Base-by-base conservation (phyloP, 1,284 basidiomycete species). In the Leccinum laetum region DNA sequence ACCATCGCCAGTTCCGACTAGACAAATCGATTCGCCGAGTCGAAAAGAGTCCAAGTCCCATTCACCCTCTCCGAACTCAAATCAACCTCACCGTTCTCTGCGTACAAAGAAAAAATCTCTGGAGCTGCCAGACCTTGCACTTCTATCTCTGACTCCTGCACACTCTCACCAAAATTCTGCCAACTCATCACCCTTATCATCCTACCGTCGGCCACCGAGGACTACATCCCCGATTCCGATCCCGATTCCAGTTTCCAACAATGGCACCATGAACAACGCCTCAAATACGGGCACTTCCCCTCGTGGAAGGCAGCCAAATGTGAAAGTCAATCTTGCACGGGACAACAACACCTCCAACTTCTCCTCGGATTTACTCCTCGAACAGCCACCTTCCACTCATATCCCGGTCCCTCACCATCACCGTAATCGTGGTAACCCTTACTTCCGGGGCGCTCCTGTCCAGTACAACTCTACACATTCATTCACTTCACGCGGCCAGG, bases 121-220 rank as follows among this genome's bases (percentile, higher is more conserved):
- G 46, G 90, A 93, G 74, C 82, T 93, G 53, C 91, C 91, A 64
- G 91, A 92, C 80, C 86, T 93, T 70, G 88, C 87, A 35, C 83
- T 83, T 62, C 81, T 89, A 64, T 81, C 85, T n/a, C 72, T 86
- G 68, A 83, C 84, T 35, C 81, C 84, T 58, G 77, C 81, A 37
- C 73, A 79, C 58, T 79, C 78, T 53, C 77, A 73, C 68, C 77
- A 75, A 58, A 71, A 73, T 70, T 77, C 78, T 58, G 70, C 75
- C 65, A 73, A 73, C 57, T 74, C 75, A 64, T 82, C 83, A 32
- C 81, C 81, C 64, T 79, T 79, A 75, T 77, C 78, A 52, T 74
- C 75, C 58, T 75, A 78, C 68, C 81, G 82, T 69, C 78, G 81
- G 13, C 78, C 79, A 41, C 84, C 74, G 60, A 79, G 81, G 70